phyloP scores from a whole-genome alignment of 805 yeast genomes.

The Metschnikowia colocasiae region DNA sequence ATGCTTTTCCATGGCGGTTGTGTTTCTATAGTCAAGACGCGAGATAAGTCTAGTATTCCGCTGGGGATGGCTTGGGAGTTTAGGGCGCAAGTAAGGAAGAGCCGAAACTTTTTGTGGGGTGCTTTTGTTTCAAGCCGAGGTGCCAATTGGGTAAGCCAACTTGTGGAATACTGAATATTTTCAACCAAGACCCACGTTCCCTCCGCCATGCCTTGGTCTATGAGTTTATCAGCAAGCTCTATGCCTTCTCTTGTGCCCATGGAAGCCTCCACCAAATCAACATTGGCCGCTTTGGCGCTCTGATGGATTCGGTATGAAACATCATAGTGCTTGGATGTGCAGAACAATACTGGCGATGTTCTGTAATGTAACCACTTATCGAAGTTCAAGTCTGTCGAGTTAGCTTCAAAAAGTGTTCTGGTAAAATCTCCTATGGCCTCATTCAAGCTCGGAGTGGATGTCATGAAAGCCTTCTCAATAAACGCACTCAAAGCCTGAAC shows the following conservation, averaged over 20 bases:
- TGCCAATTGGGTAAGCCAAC: conserved; percentile 57
- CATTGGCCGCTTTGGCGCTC: conserved; percentile 32
- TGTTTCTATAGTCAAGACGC: conserved; percentile 58
- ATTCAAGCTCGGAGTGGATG: not conserved
- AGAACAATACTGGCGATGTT: conserved; percentile 45
- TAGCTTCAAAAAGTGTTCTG: not conserved
- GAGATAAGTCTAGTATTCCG: conserved; percentile 51
- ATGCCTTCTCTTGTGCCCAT: conserved; percentile 74
- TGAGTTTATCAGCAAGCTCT: conserved; percentile 52
- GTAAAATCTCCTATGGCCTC: not conserved
- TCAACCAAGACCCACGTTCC: conserved; percentile 77
- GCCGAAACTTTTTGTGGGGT: conserved; percentile 35
- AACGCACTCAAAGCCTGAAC: not conserved
- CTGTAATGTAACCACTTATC: conserved; percentile 7
- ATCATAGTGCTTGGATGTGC: conserved; percentile 63
- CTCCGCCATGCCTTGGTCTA: conserved; percentile 40
- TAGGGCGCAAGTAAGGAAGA: conserved; percentile 64
- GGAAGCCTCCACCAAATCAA: conserved; percentile 46
- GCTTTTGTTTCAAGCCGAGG: conserved; percentile 38
- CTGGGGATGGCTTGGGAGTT: conserved; percentile 46
- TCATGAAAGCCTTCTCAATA: not conserved
- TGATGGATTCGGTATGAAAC: conserved; percentile 52
- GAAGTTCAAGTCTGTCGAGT: not conserved
- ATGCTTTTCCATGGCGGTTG: conserved; percentile 55
- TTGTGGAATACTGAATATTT: conserved; percentile 69